Percentiles rank a stretch among this genome's conserved stretches.
Evolutionary conservation across 495 filamentous ascomycete genomes (phyloP).

Genomic region (Xylaria nigripes): DNA sequence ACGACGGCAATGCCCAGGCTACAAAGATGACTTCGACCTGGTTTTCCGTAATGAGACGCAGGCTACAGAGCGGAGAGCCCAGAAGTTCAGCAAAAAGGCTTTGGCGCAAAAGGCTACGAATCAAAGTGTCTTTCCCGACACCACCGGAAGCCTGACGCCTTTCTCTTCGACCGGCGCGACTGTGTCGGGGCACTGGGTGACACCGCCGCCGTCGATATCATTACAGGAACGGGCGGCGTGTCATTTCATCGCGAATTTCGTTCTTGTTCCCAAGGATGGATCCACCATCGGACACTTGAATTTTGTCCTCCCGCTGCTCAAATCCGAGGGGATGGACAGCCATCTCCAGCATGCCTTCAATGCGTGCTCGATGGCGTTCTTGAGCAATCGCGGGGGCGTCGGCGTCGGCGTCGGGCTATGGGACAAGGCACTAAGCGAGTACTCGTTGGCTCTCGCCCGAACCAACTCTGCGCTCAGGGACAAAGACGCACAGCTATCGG

Average conservation of each 20-base stretch:
- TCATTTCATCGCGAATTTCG: conserved; percentile 49
- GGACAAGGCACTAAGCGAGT: conserved; percentile 35
- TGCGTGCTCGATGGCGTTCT: conserved; percentile 52
- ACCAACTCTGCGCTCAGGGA: conserved; percentile 47
- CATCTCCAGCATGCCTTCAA: conserved; percentile 50
- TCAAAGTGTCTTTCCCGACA: not conserved
- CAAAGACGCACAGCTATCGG: conserved; percentile 37
- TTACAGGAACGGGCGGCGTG: conserved; percentile 44
- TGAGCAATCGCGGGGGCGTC: conserved; percentile 35
- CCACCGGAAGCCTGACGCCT: not conserved
- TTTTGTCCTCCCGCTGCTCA: conserved; percentile 47
- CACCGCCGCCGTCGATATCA: conserved; percentile 24
- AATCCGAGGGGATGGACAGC: conserved; percentile 36
- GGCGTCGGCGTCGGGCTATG: conserved; percentile 25
- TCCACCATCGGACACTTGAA: conserved; percentile 46
- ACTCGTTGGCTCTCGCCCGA: conserved; percentile 44
- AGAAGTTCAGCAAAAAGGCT: conserved; percentile 30
- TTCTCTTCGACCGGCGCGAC: conserved; percentile 6
- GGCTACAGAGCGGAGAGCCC: conserved; percentile 46
- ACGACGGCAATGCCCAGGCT: conserved; percentile 59
- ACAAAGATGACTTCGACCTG: conserved; percentile 60
- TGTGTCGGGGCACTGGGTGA: conserved; percentile 11
- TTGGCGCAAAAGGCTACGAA: conserved; percentile 12
- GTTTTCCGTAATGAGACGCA: conserved; percentile 60
- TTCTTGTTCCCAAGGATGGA: conserved; percentile 40